Conservation (phyloP, 2,329 filamentous ascomycete genomes). For the Triangularia setosa region DNA sequence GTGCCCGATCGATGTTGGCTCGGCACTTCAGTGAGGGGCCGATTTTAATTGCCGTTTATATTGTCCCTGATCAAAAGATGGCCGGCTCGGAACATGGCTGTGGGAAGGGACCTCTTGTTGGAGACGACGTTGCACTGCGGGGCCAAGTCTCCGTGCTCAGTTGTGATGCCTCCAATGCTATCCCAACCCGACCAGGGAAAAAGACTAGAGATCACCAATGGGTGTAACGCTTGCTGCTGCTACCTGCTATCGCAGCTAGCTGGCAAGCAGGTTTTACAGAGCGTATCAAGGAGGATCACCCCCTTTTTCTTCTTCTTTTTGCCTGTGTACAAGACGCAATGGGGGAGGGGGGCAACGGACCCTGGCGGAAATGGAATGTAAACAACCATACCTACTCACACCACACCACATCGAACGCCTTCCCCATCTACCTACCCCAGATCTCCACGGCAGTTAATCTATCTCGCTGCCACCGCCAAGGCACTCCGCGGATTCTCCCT, state of each 20-base stretch:
- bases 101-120: background rate
- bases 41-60: slow-evolving; percentile 16
- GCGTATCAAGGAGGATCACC: background rate
- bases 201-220: slow-evolving; percentile 1
- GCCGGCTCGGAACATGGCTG: slow-evolving; percentile 2
- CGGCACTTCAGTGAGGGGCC: slow-evolving; percentile 21
- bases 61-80: slow-evolving; percentile 4
- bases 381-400: background rate
- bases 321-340: background rate
- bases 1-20: background rate
- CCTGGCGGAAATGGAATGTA: background rate
- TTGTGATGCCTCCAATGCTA: background rate
- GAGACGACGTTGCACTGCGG: slow-evolving; percentile 18
- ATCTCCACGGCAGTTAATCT: slow-evolving; percentile 20
- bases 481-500: slow-evolving; percentile 7
- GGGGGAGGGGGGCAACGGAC: background rate
- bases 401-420: background rate
- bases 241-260: background rate
- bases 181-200: slow-evolving; percentile 15
- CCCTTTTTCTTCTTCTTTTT: background rate
- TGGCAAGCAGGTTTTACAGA: background rate
- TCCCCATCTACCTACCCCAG: slow-evolving; percentile 15
- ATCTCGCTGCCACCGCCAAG: slow-evolving; percentile 14
- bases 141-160: slow-evolving; percentile 18
- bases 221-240: background rate